These are phyloP conservation scores for Yamadazyma sp. DNA, from an alignment of 1,139 yeast species.

Conservation along the genomic window DNA sequence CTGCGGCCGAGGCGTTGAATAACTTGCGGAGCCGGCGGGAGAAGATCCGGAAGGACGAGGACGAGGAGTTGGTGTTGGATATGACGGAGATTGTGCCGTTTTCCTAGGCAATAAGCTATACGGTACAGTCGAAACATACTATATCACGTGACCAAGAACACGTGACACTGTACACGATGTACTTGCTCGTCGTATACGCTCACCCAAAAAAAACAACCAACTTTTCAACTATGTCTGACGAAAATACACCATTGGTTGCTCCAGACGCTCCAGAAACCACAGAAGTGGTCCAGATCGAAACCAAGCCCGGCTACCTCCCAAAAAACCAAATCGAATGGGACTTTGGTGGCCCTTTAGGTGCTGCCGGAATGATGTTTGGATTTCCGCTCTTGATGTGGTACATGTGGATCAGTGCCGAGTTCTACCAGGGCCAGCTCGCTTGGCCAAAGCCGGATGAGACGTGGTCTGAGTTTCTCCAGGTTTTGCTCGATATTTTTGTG, in stretches of 20 bases:
- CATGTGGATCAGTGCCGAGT: conserved; percentile 90
- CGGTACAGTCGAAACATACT: too few species aligned
- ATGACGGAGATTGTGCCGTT: conserved; percentile 30
- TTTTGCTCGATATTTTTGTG: conserved; percentile 45
- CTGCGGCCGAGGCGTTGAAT: conserved; percentile 27
- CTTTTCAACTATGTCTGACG: conserved; percentile 1
- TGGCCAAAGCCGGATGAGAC: conserved; percentile 63
- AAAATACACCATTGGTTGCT: conserved; percentile 8
- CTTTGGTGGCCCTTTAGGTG: conserved; percentile 95
- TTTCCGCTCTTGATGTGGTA: conserved; percentile 95
- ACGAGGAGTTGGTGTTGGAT: conserved; percentile 9
- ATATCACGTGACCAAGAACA: too few species aligned
- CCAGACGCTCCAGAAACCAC: neutral
- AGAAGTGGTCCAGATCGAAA: neutral
- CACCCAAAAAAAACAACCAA: neutral
- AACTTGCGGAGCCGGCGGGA: conserved; percentile 8
- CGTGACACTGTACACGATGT: too few species aligned
- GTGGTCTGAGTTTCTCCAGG: conserved; percentile 51
- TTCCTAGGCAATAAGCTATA: conserved; percentile 18
- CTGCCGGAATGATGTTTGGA: conserved; percentile 86
- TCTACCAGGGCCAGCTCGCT: conserved; percentile 73
- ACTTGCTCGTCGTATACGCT: too few species aligned
- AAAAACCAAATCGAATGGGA: conserved; percentile 64
- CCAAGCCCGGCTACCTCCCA: conserved; percentile 25
- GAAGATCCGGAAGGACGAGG: neutral